A percentile compares a stretch with the other conserved stretches of the same genome.
Conservation (phyloP, 768 basidiomycete species). For the Vararia minispora region DNA sequence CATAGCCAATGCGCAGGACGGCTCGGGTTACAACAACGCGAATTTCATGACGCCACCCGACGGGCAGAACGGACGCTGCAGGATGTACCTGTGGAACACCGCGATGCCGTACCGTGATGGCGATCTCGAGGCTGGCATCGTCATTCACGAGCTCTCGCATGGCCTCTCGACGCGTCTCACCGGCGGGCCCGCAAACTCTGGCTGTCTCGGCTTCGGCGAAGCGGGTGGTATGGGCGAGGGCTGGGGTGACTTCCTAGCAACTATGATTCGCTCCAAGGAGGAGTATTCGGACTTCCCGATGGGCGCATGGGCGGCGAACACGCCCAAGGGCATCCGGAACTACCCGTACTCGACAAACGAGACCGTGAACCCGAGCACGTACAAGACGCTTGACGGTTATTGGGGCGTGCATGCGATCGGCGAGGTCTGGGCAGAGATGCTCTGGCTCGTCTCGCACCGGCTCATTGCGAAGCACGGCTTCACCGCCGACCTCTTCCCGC, state of each 20-base stretch:
- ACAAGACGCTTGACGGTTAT: constrained; percentile 94
- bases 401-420: constrained; percentile 91
- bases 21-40: constrained; percentile 85
- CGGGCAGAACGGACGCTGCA: constrained; percentile 82
- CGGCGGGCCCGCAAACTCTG: constrained; percentile 87
- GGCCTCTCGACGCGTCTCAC: constrained; percentile 91
- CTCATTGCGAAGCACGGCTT: constrained; percentile 80
- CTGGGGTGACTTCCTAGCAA: constrained; percentile 91
- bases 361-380: constrained; percentile 78
- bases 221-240: constrained; percentile 97
- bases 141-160: constrained; percentile 84
- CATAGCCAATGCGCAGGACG: constrained; percentile 92
- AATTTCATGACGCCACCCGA: constrained; percentile 85
- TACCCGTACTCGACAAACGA: constrained; percentile 72
- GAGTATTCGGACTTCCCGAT: constrained; percentile 74
- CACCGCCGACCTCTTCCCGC: constrained; percentile 72
- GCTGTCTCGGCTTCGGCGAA: constrained; percentile 94
- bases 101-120: constrained; percentile 87
- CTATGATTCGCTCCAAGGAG: constrained; percentile 68
- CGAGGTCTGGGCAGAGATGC: constrained; percentile 92
- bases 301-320: constrained; percentile 94
- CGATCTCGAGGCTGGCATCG: constrained; percentile 93
- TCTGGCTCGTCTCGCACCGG: constrained; percentile 67
- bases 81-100: constrained; percentile 96
- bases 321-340: constrained; percentile 68